Conservation (phyloP, 2,329 filamentous ascomycete species). For the Cordyceps cateniannulata region DNA sequence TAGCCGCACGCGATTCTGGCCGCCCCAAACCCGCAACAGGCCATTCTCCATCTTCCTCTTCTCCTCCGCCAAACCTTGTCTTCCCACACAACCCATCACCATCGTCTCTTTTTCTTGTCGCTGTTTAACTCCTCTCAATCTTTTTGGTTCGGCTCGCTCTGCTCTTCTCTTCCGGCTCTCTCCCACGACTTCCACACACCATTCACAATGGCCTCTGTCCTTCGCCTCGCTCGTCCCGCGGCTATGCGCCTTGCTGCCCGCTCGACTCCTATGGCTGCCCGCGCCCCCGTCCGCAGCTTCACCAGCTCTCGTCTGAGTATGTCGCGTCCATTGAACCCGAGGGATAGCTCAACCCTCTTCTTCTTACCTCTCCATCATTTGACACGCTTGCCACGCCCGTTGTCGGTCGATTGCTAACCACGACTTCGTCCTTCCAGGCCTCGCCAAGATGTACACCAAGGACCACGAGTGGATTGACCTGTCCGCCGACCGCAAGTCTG, state of each 20-base stretch:
- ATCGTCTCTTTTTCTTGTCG: background rate
- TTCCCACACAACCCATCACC: background rate
- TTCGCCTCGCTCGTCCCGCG: conserved; percentile 43
- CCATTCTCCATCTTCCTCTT: conserved; percentile 1
- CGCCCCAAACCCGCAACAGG: conserved; percentile 9
- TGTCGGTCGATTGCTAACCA: background rate
- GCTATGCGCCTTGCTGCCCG: conserved; percentile 32
- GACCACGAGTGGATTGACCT: conserved; percentile 99
- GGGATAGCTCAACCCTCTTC: background rate
- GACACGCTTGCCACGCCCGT: background rate
- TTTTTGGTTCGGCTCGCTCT: background rate
- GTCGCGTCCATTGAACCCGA: conserved; percentile 10
- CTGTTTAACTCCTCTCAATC: background rate
- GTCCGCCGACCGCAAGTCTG: conserved; percentile 72
- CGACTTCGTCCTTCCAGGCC: conserved; percentile 35
- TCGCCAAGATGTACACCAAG: conserved; percentile 81
- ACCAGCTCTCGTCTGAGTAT: conserved; percentile 34
- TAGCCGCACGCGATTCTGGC: background rate
- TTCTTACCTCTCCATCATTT: background rate
- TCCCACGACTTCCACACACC: conserved; percentile 1
- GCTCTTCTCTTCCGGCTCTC: conserved; percentile 1
- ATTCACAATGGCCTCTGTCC: conserved; percentile 53
- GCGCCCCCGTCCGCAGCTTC: conserved; percentile 35
- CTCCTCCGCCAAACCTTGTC: conserved; percentile 10
- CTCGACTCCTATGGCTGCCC: conserved; percentile 27